phyloP scores from a whole-genome alignment of 2,329 filamentous ascomycete genomes.

The Davidsoniella neocaledoniae region DNA sequence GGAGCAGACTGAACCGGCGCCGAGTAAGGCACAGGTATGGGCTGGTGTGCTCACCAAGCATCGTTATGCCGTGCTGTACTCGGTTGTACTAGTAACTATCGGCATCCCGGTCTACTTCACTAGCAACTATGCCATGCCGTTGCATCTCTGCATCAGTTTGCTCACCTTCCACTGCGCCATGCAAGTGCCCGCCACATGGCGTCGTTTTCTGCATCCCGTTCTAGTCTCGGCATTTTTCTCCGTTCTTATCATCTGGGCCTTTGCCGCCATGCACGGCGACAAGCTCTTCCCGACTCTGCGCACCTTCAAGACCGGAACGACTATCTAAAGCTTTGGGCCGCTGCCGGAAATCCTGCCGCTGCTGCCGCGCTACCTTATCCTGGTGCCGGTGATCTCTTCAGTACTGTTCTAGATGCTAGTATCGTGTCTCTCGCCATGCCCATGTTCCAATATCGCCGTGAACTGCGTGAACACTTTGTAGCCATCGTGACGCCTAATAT shows the following conservation, averaged over 20 bases:
- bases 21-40: slow-evolving; percentile 32
- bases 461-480: slow-evolving; percentile 35
- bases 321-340: slow-evolving; percentile 35
- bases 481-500: slow-evolving; percentile 38
- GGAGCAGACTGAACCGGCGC: slow-evolving; percentile 25
- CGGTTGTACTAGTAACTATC: slow-evolving; percentile 28
- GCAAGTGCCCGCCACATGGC: slow-evolving; percentile 30
- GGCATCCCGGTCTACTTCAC: slow-evolving; percentile 39
- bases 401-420: slow-evolving; percentile 36
- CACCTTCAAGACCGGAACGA: slow-evolving; percentile 34
- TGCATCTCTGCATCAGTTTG: slow-evolving; percentile 30
- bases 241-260: slow-evolving; percentile 34
- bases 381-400: slow-evolving; percentile 40
- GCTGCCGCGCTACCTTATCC: slow-evolving; percentile 19
- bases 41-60: slow-evolving; percentile 28
- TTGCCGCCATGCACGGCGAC: slow-evolving; percentile 29
- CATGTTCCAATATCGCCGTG: slow-evolving; percentile 42
- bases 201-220: slow-evolving; percentile 39
- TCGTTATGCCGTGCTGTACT: slow-evolving; percentile 30
- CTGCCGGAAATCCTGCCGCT: slow-evolving; percentile 10
- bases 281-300: slow-evolving; percentile 25
- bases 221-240: slow-evolving; percentile 37
- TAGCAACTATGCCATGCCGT: slow-evolving; percentile 33
- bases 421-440: slow-evolving; percentile 43
- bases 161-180: slow-evolving; percentile 35